Evolutionary conservation across 1,284 basidiomycete species (phyloP), one percentile per base, ranked within the genome.

Genomic region (Heterobasidion parviporum): DNA sequence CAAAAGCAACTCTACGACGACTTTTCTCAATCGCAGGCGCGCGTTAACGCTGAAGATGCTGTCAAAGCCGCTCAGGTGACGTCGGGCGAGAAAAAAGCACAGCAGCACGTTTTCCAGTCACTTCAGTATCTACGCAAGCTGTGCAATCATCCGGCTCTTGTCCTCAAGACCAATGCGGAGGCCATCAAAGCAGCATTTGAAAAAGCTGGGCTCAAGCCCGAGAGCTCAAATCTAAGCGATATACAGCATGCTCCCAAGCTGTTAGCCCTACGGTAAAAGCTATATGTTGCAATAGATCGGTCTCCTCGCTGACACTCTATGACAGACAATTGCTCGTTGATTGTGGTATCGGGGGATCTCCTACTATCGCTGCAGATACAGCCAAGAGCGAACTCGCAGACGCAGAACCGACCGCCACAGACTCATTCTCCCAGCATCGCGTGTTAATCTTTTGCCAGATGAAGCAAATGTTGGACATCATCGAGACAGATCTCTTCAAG

Each of bases 371-470:
- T 8, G 54, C 58, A 16, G 83, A 86, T 48, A 67, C 74, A 9
- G 73, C 76, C 43, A 89, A 87, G 72, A 79, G 75, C 59, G 87
- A 90, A 62, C 68, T 82, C 5, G 76, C 75, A 32, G 84, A 89
- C 59, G 72, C 78, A 0, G 74, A 82, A 47, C 69, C 81, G 18
- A 80, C 85, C 2, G 70, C 79, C 0, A 73, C 73, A 35, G 80
- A 80, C 9, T 74, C 79, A 36, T 89, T 95, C 65, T 92, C 94
- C 15, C 94, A 97, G 65, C 97, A 99, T 68, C 92, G 97, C 38
- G 95, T 98, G 50, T 82, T 99, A 61, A 96, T 99, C 68, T 99
- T 99, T 74, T 99, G 96, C 68, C 97, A 99, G 73, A 92, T 98
- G 82, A 97, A 97, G 68, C 92, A 94, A 67, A 99, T 99, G 97